Evolutionary conservation across 2,329 filamentous ascomycete genomes (phyloP), one percentile per base, ranked within the genome.

Genomic region (Chaetothyriales sp.): DNA sequence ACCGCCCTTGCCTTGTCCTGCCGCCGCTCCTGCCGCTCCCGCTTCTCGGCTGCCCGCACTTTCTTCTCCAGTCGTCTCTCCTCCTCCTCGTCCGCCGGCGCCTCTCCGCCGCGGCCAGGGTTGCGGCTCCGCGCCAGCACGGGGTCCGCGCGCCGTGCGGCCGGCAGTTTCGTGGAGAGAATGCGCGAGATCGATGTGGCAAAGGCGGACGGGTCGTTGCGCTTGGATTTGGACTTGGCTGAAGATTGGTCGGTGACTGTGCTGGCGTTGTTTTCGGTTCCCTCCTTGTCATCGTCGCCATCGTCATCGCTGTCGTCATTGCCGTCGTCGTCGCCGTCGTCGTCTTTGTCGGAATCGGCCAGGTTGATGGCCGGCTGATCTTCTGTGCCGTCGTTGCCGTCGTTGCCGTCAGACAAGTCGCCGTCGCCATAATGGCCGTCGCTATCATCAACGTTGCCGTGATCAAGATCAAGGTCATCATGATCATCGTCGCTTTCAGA

Each of bases 181-280:
- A 98, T 95, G 69, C 92, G 94, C 60, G 86, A 85, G 62, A 98
- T 88, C 48, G 89, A 95, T 1, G 84, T 94, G 20, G 90, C 87
- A 67, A 98, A 97, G 49, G 87, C 89, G 57, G 77, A 74, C 2
- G 92, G 89, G 68, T 98, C 90, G 70, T 95, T 94, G 64, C 89
- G 84, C 71, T 97, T 97, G 48, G 62, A 61, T 44, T 60, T 58
- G 50, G 61, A 62, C 56, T 60, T 65, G 22, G n/a, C n/a, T n/a
- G n/a, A n/a, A n/a, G 62, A 66, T 44, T 65, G 64, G 48, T 70
- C 69, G 52, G 64, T 52, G 43, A 69, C 69, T 18, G 73, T 70
- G 10, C 29, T 48, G 3, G 72, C 70, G 43, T 68, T 63, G 2
- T 62, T 56, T 13, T 40, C 33, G 47, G 69, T 66, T 10, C 64